These are phyloP conservation scores for Pestalotiopsis fici DNA, from an alignment of 2,329 filamentous ascomycete genomes.

Conservation along the genomic window DNA sequence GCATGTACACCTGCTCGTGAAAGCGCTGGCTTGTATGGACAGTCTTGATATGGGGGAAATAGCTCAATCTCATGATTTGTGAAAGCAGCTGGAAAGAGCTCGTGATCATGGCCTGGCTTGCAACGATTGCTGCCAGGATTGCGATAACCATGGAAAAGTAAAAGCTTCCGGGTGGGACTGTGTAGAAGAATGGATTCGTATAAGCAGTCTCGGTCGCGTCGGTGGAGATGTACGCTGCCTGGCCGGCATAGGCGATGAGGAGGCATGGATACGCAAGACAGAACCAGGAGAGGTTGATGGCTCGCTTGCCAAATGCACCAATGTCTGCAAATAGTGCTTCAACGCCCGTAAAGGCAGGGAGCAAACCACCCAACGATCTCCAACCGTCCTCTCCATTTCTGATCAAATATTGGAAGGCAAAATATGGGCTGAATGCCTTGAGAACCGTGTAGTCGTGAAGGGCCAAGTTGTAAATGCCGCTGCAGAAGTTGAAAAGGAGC, in stretches of 20 bases:
- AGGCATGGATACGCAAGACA: constrained; percentile 62
- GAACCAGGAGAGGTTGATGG: constrained; percentile 72
- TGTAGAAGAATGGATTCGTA: constrained; percentile 72
- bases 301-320: constrained; percentile 67
- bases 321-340: constrained; percentile 76
- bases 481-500: constrained; percentile 59
- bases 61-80: constrained; percentile 60
- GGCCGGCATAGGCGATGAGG: constrained; percentile 64
- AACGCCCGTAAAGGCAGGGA: constrained; percentile 72
- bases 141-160: constrained; percentile 68
- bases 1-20: constrained; percentile 74
- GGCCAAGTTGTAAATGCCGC: constrained; percentile 61
- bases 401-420: constrained; percentile 57
- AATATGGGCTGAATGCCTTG: constrained; percentile 55
- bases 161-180: constrained; percentile 64
- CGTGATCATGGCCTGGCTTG: constrained; percentile 75
- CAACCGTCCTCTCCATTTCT: constrained; percentile 61
- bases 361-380: constrained; percentile 63
- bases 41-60: constrained; percentile 72
- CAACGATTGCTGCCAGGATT: constrained; percentile 69
- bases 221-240: constrained; percentile 68
- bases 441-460: constrained; percentile 50
- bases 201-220: constrained; percentile 47
- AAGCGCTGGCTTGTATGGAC: constrained; percentile 67
- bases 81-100: constrained; percentile 60